Evolutionary conservation across 805 yeast genomes (phyloP).

Genomic region (Novakomyces olei): DNA sequence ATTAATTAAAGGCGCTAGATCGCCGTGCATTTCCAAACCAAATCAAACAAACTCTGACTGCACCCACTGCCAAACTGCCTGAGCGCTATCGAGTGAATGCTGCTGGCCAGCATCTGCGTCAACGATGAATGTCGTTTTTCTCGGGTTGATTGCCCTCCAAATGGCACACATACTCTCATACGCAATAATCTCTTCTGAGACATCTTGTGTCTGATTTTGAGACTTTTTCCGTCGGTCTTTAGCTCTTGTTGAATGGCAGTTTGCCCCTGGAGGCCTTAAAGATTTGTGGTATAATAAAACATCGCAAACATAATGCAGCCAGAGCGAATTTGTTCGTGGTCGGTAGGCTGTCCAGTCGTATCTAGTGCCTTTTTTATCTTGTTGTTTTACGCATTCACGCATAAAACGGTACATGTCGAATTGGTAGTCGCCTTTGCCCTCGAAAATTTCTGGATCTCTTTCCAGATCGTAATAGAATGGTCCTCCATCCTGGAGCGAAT

Average conservation of each 20-base stretch:
- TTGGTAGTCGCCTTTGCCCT: constrained; percentile 38
- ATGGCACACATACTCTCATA: constrained; percentile 6
- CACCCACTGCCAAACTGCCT: constrained; percentile 6
- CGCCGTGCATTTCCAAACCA: neutral
- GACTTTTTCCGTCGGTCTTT: constrained; percentile 1
- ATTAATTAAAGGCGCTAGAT: neutral
- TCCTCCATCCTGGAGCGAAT: constrained; percentile 11
- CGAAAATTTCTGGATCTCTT: constrained; percentile 41
- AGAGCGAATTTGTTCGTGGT: constrained; percentile 33
- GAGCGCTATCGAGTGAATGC: constrained; percentile 4
- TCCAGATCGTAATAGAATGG: constrained; percentile 29
- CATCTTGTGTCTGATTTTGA: neutral
- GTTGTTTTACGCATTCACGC: constrained; percentile 34
- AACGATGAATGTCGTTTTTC: constrained; percentile 7
- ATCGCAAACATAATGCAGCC: constrained; percentile 43
- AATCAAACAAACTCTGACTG: constrained; percentile 3
- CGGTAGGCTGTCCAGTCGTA: constrained; percentile 27
- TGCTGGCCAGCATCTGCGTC: constrained; percentile 1
- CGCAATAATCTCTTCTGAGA: constrained; percentile 7
- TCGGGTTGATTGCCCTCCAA: constrained; percentile 7
- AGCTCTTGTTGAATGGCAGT: constrained; percentile 1
- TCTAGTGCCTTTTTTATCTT: constrained; percentile 8
- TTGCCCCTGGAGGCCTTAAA: constrained; percentile 8
- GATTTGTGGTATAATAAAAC: constrained; percentile 25
- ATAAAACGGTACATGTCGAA: constrained; percentile 38